Base-by-base conservation (phyloP, 768 basidiomycete species). In the Dictyophora rubrovolvata region DNA sequence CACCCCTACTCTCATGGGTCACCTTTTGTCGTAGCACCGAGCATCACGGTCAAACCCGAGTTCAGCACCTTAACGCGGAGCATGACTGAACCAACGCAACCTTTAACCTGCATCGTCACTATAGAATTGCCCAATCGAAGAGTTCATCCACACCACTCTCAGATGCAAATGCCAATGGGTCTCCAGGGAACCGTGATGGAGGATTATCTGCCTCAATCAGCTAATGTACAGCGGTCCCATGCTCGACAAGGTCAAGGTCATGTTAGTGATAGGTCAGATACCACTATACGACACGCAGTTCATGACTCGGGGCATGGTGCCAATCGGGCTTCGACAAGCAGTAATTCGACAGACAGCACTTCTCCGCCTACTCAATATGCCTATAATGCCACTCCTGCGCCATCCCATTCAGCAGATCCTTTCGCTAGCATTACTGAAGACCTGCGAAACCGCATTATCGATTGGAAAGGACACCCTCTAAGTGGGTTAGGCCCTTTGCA, bases 391-490 rank as follows among this genome's bases (percentile, higher is more conserved):
- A 66, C 68, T 37, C 65, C 71, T 34, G 65, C 69, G 37, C 66
- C 68, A 8, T 51, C 62, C 14, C 49, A 56, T 33, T 46, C 57
- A 63, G 82, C 87, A 46, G 85, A 86, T 21, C 86, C 90, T 4
- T 94, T 97, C 72, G 77, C 71, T 22, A 79, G 83, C 42, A 89
- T 96, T 68, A 88, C 93, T 1, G 87, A 89, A 59, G 95, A 98
- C 69, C 80, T 99, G 42, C 79, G 86, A 63, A 84, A 83, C 67
- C 84, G 96, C 42, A 93, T 98, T 65, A 86, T 89, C 58, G 93
- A 96, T 73, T 97, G 94, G 90, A 95, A 95, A 69, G 92, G 91
- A 0, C 93, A 93, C 67, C 88, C 90, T 2, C 77, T 91, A n/a
- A 82, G 88, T 2, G 88, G 89, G 54, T 83, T 97, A 22, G 96